These are phyloP conservation scores for Viridothelium virens DNA, from an alignment of 495 filamentous ascomycete species.

Conservation along the genomic window DNA sequence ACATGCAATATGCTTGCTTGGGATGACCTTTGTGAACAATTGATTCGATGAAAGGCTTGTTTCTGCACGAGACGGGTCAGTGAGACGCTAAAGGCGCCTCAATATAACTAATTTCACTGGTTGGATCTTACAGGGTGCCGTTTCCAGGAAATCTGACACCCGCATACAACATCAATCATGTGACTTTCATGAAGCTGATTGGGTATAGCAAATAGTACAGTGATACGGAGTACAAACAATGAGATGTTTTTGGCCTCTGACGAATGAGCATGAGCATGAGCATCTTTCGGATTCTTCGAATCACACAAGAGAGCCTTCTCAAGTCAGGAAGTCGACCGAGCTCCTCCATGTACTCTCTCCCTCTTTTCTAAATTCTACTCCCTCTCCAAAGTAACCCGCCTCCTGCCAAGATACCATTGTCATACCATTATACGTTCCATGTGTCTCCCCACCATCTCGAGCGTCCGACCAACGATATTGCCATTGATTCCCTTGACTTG, in stretches of 20 bases:
- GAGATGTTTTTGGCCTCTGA: neutral
- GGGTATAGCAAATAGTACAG: too few relatives aligned
- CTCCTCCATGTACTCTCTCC: constrained; percentile 57
- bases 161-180: constrained; percentile 8
- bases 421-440: constrained; percentile 76
- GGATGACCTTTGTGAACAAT: neutral
- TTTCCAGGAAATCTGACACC: constrained; percentile 10
- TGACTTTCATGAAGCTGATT: neutral
- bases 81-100: neutral
- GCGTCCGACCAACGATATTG: constrained; percentile 88
- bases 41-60: neutral
- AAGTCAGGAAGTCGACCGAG: constrained; percentile 44
- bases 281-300: neutral
- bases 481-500: constrained; percentile 49
- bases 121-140: neutral
- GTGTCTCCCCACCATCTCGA: constrained; percentile 66
- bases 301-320: neutral
- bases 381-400: constrained; percentile 90
- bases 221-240: neutral
- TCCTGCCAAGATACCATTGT: constrained; percentile 85
- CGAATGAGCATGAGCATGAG: too few relatives aligned
- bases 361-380: constrained; percentile 71
- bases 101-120: neutral
- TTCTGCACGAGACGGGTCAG: neutral
- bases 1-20: neutral